Base-by-base conservation (phyloP, 2,329 filamentous ascomycete species). In the Arthrinium phaeospermum region DNA sequence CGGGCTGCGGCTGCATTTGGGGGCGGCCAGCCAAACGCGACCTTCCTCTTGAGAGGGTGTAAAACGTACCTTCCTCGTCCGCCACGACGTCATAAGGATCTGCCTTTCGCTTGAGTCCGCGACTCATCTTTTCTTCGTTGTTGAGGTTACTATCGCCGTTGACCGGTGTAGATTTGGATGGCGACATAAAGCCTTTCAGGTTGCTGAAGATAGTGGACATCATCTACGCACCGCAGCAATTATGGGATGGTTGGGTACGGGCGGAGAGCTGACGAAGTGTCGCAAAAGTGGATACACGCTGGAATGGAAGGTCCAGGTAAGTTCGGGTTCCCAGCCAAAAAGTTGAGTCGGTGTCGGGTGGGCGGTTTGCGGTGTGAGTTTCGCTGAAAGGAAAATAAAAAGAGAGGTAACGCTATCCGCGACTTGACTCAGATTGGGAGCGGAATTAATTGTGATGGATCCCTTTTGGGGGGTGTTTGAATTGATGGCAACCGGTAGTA, bases 81-180 rank as follows among this genome's bases (percentile, higher is more conserved):
- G 46, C 47, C 16, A 49, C 45, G 47, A 51, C 68, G 34, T 70
- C 68, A 24, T 70, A 70, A 13, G 68, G 68, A 70, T 70, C 68
- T 27, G 49, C 68, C 68, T 70, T 70, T 51, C 68, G 27, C 47
- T 70, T 70, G 14, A 24, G 34, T 57, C 47, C 68, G 30, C 47
- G 46, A 41, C 37, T 70, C 68, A 70, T 70, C 27, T 41, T 41
- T 34, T 51, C 47, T 34, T 57, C 68, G 41, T 47, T 47, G 67
- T 68, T 68, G 27, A 30, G 41, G 67, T 46, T n/a, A 47, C 46
- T 68, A 68, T 68, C 44, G 67, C 67, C 67, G 67, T 68, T 68
- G 41, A 27, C 67, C 14, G 67, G 46, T 68, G 67, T 27, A 68
- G 67, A 41, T 68, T 45, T 47, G 30, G 67, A 47, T 47, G 67